phyloP scores from a whole-genome alignment of 768 basidiomycete species.

The Tricholoma bakamatsutake region DNA sequence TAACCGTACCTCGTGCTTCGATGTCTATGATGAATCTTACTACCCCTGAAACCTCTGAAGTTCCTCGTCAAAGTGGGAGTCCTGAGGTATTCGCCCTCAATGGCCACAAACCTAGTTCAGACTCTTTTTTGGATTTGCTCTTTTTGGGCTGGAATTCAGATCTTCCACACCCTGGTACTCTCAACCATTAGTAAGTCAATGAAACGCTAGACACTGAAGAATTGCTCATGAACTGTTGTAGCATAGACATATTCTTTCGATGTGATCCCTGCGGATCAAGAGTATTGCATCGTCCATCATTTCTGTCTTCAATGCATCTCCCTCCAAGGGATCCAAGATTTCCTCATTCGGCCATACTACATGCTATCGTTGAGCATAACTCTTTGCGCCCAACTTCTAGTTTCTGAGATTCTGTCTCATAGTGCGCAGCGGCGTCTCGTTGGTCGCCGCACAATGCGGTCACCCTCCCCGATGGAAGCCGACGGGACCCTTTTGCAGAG shows the following conservation, averaged over 20 bases:
- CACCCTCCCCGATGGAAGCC: slow-evolving; percentile 65
- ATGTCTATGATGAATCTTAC: slow-evolving; percentile 37
- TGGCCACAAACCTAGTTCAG: slow-evolving; percentile 34
- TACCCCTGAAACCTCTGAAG: slow-evolving; percentile 30
- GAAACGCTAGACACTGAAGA: background rate
- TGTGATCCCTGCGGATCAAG: slow-evolving; percentile 85
- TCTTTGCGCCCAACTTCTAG: background rate
- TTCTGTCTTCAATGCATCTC: slow-evolving; percentile 73
- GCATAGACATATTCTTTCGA: slow-evolving; percentile 84
- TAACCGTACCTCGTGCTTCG: slow-evolving; percentile 40
- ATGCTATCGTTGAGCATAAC: slow-evolving; percentile 67
- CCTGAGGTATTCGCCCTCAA: slow-evolving; percentile 39
- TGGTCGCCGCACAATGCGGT: slow-evolving; percentile 72
- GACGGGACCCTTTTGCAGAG: slow-evolving; percentile 82
- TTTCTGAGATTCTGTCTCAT: slow-evolving; percentile 6
- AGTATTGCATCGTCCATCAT: slow-evolving; percentile 75
- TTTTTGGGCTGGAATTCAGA: slow-evolving; percentile 84
- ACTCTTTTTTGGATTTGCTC: slow-evolving; percentile 60
- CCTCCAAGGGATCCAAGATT: slow-evolving; percentile 79
- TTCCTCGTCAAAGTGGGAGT: slow-evolving; percentile 42
- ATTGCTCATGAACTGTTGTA: slow-evolving; percentile 23
- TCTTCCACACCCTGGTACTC: slow-evolving; percentile 65
- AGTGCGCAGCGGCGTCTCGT: slow-evolving; percentile 82
- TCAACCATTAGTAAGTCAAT: slow-evolving; percentile 69
- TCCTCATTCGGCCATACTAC: slow-evolving; percentile 84